A percentile compares a stretch with the other conserved stretches of the same genome.
phyloP scores from a whole-genome alignment of 129 eudicot genomes.

The Scalesia atractyloides region DNA sequence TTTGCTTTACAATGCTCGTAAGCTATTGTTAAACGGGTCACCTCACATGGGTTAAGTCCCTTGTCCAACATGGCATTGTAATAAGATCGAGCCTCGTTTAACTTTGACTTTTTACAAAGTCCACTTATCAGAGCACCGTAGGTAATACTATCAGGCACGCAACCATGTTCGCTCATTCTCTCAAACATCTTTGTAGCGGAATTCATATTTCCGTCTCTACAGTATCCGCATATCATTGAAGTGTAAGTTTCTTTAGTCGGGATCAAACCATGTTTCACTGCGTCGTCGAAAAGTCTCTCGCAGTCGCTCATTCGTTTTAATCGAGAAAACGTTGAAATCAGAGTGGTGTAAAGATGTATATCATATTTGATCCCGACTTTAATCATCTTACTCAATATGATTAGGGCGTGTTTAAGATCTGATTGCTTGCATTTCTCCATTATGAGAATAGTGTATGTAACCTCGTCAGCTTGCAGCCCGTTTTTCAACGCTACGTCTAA shows the following conservation, averaged over 20 bases:
- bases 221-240: conserved; percentile 83
- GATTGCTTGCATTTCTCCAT: conserved; percentile 55
- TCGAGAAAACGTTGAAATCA: conserved; percentile 61
- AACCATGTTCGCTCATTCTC: conserved; percentile 67
- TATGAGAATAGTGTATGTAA: conserved; percentile 76
- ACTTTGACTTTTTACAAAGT: conserved; percentile 67
- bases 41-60: conserved; percentile 79
- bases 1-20: conserved; percentile 77
- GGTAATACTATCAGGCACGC: conserved; percentile 78
- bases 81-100: conserved; percentile 61
- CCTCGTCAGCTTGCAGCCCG: conserved; percentile 64
- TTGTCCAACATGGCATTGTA: conserved; percentile 71
- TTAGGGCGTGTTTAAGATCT: conserved; percentile 54
- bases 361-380: conserved; percentile 62
- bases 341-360: conserved; percentile 65
- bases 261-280: conserved; percentile 54
- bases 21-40: conserved; percentile 79
- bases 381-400: conserved; percentile 54
- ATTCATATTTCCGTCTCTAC: conserved; percentile 49
- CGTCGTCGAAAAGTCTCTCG: conserved; percentile 57
- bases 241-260: conserved; percentile 85
- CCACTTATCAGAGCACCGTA: conserved; percentile 91
- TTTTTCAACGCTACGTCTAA: conserved; percentile 31
- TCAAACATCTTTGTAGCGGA: conserved; percentile 51
- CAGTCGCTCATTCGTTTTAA: conserved; percentile 61